Conservation (phyloP, 345 rosid genomes). For the Eucalyptus erythrocorys region DNA sequence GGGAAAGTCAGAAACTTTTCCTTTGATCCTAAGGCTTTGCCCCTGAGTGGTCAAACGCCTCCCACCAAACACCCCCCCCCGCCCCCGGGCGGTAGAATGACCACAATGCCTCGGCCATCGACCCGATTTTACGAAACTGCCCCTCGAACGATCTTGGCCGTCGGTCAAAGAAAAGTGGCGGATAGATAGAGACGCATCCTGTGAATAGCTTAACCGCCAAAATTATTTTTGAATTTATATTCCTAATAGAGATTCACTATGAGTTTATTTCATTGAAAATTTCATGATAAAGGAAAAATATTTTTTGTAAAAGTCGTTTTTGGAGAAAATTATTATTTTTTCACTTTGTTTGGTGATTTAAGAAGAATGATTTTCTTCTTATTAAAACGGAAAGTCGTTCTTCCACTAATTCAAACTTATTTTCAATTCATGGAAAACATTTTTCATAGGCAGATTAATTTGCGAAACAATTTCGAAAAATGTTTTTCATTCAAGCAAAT, state of each 20-base stretch:
- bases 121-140: neutral
- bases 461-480: accelerated
- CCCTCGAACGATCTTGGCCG: neutral
- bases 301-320: neutral
- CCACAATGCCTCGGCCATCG: neutral
- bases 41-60: neutral
- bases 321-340: neutral
- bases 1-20: neutral
- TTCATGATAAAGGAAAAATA: neutral
- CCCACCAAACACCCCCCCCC: neutral
- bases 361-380: accelerated
- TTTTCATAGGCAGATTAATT: neutral
- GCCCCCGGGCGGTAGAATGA: too few species aligned
- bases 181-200: neutral
- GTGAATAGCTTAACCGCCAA: neutral
- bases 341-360: neutral
- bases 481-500: neutral
- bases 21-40: neutral
- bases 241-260: neutral
- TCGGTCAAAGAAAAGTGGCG: neutral
- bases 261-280: neutral
- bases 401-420: neutral
- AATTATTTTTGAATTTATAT: neutral
- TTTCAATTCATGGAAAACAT: neutral
- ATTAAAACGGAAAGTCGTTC: accelerated